A percentile compares a stretch with the other conserved stretches of the same genome.
Conservation (phyloP, 2,329 filamentous ascomycete species). For the Didymella glomerata region DNA sequence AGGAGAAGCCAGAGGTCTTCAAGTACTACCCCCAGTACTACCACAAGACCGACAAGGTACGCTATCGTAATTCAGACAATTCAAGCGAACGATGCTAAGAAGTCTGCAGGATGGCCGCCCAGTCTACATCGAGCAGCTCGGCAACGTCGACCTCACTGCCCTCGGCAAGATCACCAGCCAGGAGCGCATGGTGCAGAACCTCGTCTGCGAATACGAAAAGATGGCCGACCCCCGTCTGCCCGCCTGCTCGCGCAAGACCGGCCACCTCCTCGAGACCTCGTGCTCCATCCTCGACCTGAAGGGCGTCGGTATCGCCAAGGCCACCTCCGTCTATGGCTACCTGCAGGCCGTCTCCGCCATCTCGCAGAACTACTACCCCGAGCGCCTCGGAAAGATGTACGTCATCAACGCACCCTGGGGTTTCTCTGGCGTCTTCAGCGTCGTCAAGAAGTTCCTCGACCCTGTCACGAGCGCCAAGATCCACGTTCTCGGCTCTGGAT, state of each 20-base stretch:
- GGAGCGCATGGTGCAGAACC: constrained; percentile 95
- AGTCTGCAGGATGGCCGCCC: constrained; percentile 83
- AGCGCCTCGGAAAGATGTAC: constrained; percentile 94
- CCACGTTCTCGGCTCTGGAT: constrained; percentile 81
- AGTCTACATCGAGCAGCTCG: constrained; percentile 95
- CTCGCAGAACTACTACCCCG: constrained; percentile 99
- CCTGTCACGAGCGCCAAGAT: constrained; percentile 98
- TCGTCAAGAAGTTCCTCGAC: constrained; percentile 94
- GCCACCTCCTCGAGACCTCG: constrained; percentile 92
- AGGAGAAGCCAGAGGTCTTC: constrained; percentile 82
- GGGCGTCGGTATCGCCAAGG: constrained; percentile 84
- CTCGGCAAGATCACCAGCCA: constrained; percentile 93
- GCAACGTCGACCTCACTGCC: constrained; percentile 86
- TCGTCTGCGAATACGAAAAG: constrained; percentile 98
- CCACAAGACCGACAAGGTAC: constrained; percentile 88
- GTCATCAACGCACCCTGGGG: constrained; percentile 98
- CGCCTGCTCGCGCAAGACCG: constrained; percentile 91
- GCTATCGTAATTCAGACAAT: constrained; percentile 14
- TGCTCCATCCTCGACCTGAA: constrained; percentile 99
- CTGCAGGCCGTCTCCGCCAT: constrained; percentile 84
- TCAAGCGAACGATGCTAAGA: constrained; percentile 12
- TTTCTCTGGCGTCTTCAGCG: constrained; percentile 83
- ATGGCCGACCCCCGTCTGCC: constrained; percentile 91
- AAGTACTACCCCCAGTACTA: constrained; percentile 98
- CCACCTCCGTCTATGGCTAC: constrained; percentile 86